phyloP scores from a whole-genome alignment of 148 eudicot genomes.

The Persicaria maculosa region DNA sequence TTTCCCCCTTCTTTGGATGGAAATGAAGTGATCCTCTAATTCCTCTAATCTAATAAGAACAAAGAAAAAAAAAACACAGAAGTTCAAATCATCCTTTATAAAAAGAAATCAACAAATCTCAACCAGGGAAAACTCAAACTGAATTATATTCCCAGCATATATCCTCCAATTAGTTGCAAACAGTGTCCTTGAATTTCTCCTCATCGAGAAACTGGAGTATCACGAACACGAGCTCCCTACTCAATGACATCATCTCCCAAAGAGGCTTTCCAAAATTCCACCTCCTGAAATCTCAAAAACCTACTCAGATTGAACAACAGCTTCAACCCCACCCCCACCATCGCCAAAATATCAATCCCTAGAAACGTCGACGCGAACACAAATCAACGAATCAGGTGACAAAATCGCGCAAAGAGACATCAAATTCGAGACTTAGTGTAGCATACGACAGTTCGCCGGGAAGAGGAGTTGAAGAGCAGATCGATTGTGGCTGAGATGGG shows the following conservation, averaged over 20 bases:
- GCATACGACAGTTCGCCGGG: too few species aligned
- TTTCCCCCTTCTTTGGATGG: too few species aligned
- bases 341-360: conserved; percentile 23
- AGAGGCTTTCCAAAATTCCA: conserved; percentile 9
- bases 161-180: conserved; percentile 44
- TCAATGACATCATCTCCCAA: conserved; percentile 63
- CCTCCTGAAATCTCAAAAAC: conserved; percentile 13
- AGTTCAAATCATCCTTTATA: too few species aligned
- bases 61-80: too few species aligned
- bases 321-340: neutral
- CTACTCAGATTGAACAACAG: conserved; percentile 27
- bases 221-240: conserved; percentile 81
- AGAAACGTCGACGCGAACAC: neutral
- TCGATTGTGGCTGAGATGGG: too few species aligned
- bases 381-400: neutral
- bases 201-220: conserved; percentile 94
- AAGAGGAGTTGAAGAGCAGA: too few species aligned
- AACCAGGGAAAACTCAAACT: too few species aligned
- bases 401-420: neutral
- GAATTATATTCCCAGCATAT: too few species aligned
- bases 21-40: too few species aligned
- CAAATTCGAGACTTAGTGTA: too few species aligned
- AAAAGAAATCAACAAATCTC: too few species aligned
- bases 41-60: too few species aligned
- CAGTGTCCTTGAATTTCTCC: conserved; percentile 83